A percentile compares a stretch with the other conserved stretches of the same genome.
These are phyloP conservation scores for Podospora australis DNA, from an alignment of 495 filamentous ascomycete species.

Conservation along the genomic window DNA sequence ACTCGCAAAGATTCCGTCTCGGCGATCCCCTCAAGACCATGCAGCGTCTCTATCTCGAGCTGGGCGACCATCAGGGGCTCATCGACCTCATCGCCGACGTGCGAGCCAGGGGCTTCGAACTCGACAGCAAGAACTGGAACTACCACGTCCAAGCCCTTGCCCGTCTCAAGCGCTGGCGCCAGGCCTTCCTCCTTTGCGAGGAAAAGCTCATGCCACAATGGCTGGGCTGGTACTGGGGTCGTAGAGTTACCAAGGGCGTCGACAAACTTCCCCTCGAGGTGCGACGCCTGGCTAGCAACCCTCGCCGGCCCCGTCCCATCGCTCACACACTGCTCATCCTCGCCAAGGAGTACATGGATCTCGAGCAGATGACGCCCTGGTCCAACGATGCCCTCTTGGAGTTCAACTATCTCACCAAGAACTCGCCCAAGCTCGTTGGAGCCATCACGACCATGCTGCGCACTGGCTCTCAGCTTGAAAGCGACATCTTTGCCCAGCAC, in stretches of 20 bases:
- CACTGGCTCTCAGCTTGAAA: too few species aligned
- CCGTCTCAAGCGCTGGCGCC: constrained; percentile 28
- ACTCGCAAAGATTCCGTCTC: constrained; percentile 53
- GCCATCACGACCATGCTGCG: constrained; percentile 40
- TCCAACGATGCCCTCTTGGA: constrained; percentile 22
- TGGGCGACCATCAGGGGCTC: constrained; percentile 42
- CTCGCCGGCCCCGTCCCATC: constrained; percentile 30
- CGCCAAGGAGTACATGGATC: constrained; percentile 32
- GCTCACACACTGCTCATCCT: constrained; percentile 35
- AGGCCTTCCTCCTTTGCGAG: constrained; percentile 67
- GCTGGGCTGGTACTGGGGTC: constrained; percentile 55
- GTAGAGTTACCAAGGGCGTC: constrained; percentile 11
- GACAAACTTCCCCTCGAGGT: constrained; percentile 28
- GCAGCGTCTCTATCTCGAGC: constrained; percentile 48
- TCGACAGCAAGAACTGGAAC: constrained; percentile 62
- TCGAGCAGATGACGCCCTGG: constrained; percentile 30
- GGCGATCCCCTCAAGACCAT: constrained; percentile 52
- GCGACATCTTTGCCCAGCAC: too few species aligned
- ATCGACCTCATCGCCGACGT: constrained; percentile 45
- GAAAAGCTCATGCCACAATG: constrained; percentile 65
- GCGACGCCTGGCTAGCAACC: constrained; percentile 26
- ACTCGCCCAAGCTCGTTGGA: constrained; percentile 23
- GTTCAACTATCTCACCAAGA: constrained; percentile 18
- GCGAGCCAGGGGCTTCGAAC: constrained; percentile 53
- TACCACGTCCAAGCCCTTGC: constrained; percentile 48